phyloP scores from a whole-genome alignment of 2,329 filamentous ascomycete species.

The Alternaria ventricosa region DNA sequence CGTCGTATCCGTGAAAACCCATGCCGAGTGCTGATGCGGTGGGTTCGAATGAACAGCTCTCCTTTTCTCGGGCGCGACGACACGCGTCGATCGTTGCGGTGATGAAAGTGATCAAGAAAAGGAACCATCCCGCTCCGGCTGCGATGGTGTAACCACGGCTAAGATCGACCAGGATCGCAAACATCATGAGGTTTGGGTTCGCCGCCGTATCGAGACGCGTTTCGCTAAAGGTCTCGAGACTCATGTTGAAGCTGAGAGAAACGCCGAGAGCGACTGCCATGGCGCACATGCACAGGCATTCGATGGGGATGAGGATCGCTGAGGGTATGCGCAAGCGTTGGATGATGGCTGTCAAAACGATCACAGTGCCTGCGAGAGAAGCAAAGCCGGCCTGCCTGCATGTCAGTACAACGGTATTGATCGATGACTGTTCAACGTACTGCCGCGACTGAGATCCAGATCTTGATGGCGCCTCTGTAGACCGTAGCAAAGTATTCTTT shows the following conservation, averaged over 20 bases:
- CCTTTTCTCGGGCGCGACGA: slow-evolving; percentile 17
- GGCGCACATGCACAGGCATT: slow-evolving; percentile 30
- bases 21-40: slow-evolving; percentile 40
- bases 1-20: slow-evolving; percentile 28
- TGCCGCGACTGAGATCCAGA: slow-evolving; percentile 34
- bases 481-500: slow-evolving; percentile 23
- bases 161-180: slow-evolving; percentile 28
- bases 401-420: not conserved
- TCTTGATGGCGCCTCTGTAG: slow-evolving; percentile 17
- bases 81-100: slow-evolving; percentile 23
- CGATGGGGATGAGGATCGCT: slow-evolving; percentile 27
- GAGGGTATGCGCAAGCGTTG: slow-evolving; percentile 25
- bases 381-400: slow-evolving; percentile 28
- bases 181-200: slow-evolving; percentile 24
- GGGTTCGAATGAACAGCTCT: slow-evolving; percentile 40
- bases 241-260: slow-evolving; percentile 28
- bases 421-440: slow-evolving; percentile 20
- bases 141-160: slow-evolving; percentile 28
- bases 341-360: slow-evolving; percentile 24
- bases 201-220: slow-evolving; percentile 16
- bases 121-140: slow-evolving; percentile 23
- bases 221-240: slow-evolving; percentile 15
- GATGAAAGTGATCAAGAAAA: slow-evolving; percentile 25
- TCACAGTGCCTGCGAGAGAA: slow-evolving; percentile 21
- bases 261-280: slow-evolving; percentile 31